phyloP scores from a whole-genome alignment of 208 protist species.

The Leishmania arabica region DNA sequence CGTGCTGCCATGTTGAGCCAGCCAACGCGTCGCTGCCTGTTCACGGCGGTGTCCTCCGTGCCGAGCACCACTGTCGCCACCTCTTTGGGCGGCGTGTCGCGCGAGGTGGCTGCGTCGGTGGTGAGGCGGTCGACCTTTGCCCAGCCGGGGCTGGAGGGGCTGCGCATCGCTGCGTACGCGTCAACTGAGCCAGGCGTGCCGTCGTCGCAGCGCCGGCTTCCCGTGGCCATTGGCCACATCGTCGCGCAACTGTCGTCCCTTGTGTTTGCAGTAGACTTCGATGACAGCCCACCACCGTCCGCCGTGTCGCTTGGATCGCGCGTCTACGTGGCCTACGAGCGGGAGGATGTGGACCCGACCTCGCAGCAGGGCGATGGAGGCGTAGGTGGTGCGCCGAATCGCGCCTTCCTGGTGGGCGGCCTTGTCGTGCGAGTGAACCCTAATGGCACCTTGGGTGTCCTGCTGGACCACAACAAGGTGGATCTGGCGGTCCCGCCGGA shows the following conservation, averaged over 20 bases:
- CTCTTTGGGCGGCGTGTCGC: background rate
- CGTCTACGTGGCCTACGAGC: slow-evolving; percentile 58
- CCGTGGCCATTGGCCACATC: slow-evolving; percentile 74
- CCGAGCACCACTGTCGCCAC: background rate
- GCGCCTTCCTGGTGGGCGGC: slow-evolving; percentile 58
- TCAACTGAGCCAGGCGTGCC: slow-evolving; percentile 22
- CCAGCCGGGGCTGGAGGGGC: slow-evolving; percentile 49
- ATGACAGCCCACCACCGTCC: slow-evolving; percentile 11
- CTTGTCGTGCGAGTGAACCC: slow-evolving; percentile 76
- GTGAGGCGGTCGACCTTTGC: slow-evolving; percentile 32
- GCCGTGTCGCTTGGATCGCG: slow-evolving; percentile 48
- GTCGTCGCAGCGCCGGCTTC: slow-evolving; percentile 29
- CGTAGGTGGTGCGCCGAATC: background rate
- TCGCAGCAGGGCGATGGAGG: slow-evolving; percentile 1
- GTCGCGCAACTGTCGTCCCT: slow-evolving; percentile 71
- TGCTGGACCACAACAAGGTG: slow-evolving; percentile 83
- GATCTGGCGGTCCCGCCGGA: slow-evolving; percentile 84
- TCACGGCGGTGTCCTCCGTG: background rate
- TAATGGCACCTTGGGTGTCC: slow-evolving; percentile 80
- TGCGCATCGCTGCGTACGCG: slow-evolving; percentile 62
- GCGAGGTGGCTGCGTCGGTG: slow-evolving; percentile 4
- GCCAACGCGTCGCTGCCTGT: slow-evolving; percentile 11
- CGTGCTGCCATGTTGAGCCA: background rate
- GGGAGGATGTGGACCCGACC: slow-evolving; percentile 12
- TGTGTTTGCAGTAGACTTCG: slow-evolving; percentile 76